These are phyloP conservation scores for Lepidium didymum DNA, from an alignment of 345 rosid genomes.

Conservation along the genomic window DNA sequence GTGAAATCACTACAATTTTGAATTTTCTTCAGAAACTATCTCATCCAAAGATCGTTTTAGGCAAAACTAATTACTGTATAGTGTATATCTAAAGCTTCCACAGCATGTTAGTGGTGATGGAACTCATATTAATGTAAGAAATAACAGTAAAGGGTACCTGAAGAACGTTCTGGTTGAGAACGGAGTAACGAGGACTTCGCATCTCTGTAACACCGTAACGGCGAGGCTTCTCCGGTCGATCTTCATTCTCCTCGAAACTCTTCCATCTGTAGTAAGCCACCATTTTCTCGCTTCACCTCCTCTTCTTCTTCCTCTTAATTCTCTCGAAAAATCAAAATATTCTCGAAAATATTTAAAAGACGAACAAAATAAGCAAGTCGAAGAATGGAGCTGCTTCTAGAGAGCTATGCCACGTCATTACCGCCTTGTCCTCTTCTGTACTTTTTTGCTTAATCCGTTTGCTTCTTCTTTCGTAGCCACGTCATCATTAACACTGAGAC, in stretches of 20 bases:
- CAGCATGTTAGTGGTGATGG: neutral
- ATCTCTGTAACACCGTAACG: constrained; percentile 88
- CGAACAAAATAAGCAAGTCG: neutral
- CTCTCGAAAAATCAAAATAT: neutral
- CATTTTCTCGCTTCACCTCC: constrained; percentile 28
- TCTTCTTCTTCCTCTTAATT: neutral
- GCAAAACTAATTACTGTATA: neutral
- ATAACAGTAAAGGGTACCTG: constrained; percentile 36
- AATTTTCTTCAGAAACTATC: neutral
- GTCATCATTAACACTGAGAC: neutral
- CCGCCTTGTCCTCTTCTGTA: neutral
- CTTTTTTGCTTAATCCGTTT: neutral
- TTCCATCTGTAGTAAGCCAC: constrained; percentile 55
- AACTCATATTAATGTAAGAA: neutral
- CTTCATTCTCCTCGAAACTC: constrained; percentile 70
- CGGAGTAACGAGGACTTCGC: constrained; percentile 63
- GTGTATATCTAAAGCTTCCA: too few species aligned
- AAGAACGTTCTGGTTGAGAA: constrained; percentile 56
- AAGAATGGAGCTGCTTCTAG: constrained; percentile 46
- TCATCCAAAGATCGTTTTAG: neutral
- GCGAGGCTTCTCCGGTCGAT: constrained; percentile 91
- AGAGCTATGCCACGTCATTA: constrained; percentile 28
- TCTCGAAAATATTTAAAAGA: neutral
- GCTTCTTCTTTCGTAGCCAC: neutral
- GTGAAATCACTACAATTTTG: neutral